Conservation (phyloP, 768 basidiomycete species). For the Suillus subalutaceus region DNA sequence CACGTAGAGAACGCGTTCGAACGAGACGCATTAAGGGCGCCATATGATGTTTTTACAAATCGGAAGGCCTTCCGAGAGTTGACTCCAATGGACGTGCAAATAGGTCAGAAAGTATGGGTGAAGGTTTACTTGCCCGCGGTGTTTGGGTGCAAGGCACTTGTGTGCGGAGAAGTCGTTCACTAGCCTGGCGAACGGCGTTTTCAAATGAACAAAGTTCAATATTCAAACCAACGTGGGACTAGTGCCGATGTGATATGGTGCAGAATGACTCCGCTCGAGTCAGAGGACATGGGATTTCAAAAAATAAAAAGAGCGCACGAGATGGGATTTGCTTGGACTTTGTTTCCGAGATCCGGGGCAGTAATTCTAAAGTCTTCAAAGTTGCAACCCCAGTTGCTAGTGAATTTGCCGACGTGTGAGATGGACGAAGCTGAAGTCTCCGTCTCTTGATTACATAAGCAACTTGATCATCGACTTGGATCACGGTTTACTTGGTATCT, state of each 20-base stretch:
- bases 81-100: not conserved
- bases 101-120: not conserved
- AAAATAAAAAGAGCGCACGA: not conserved
- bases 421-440: not conserved
- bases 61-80: not conserved
- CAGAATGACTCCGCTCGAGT: not conserved
- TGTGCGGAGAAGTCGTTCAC: not conserved
- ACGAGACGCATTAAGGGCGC: conserved; percentile 1
- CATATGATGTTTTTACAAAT: conserved; percentile 5
- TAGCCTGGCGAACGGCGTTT: not conserved
- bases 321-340: not conserved
- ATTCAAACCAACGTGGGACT: conserved; percentile 5
- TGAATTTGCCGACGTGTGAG: not conserved
- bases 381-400: not conserved
- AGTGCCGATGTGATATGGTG: not conserved
- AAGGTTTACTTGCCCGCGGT: conserved; percentile 2
- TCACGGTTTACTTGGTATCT: not conserved
- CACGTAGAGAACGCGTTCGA: not conserved
- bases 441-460: not conserved
- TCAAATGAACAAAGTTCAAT: conserved; percentile 4
- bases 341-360: not conserved
- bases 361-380: not conserved
- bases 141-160: not conserved
- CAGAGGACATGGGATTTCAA: not conserved
- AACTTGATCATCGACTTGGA: not conserved